Evolutionary conservation across 768 basidiomycete genomes (phyloP).

Genomic region (Suillus subaureus): DNA sequence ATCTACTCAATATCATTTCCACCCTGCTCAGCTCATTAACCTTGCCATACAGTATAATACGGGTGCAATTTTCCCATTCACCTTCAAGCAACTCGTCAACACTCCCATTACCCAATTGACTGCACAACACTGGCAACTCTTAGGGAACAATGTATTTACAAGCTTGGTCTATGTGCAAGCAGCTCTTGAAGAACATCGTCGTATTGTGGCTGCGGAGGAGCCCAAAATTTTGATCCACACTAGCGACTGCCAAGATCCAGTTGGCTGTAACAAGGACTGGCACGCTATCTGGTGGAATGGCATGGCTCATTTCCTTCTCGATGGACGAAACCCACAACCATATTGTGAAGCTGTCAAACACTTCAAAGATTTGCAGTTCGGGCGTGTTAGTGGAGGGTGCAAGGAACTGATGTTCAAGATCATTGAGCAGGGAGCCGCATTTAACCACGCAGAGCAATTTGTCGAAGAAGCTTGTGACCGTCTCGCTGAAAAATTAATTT

Average conservation of each 20-base stretch:
- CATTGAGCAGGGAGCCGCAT: conserved; percentile 1
- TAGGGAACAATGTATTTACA: not conserved
- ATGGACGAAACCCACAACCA: conserved; percentile 19
- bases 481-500: conserved; percentile 3
- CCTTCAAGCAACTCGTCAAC: conserved; percentile 3
- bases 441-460: conserved; percentile 5
- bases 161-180: not conserved
- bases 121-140: not conserved
- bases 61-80: not conserved
- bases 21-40: conserved; percentile 4
- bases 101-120: conserved; percentile 6
- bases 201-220: conserved; percentile 12
- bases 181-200: conserved; percentile 6
- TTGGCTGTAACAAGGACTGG: conserved; percentile 22
- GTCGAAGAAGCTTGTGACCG: conserved; percentile 1
- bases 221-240: conserved; percentile 6
- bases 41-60: conserved; percentile 6
- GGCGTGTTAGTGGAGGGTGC: conserved; percentile 17
- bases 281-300: conserved; percentile 23
- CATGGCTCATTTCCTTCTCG: conserved; percentile 23
- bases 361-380: conserved; percentile 19
- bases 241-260: conserved; percentile 9
- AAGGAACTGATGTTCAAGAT: conserved; percentile 9
- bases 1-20: not conserved
- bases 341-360: conserved; percentile 17